Evolutionary conservation across 148 eudicot genomes (phyloP).

Genomic region (Cornus controversa): DNA sequence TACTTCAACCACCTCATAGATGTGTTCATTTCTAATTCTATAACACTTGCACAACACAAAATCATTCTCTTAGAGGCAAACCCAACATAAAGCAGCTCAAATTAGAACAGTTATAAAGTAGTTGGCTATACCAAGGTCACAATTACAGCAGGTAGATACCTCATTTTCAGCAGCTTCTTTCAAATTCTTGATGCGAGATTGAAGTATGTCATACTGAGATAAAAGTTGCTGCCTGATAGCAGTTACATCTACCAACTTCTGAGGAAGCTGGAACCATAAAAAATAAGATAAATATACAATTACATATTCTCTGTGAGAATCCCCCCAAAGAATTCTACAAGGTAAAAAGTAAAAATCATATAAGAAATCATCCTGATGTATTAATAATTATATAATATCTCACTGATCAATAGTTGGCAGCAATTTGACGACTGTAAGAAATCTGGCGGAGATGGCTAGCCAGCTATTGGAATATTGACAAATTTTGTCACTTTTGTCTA

Average conservation of each 20-base stretch:
- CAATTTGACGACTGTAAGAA: neutral
- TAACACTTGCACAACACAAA: neutral
- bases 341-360: neutral
- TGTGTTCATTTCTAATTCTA: no score
- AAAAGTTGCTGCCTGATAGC: conserved; percentile 83
- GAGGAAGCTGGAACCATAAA: conserved; percentile 61
- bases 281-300: conserved; percentile 2
- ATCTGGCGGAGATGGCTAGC: neutral
- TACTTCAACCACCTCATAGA: no score
- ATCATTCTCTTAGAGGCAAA: neutral
- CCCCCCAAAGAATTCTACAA: neutral
- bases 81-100: neutral
- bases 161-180: conserved; percentile 84
- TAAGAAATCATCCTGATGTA: neutral
- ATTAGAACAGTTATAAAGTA: neutral
- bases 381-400: neutral
- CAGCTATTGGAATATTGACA: neutral
- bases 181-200: conserved; percentile 86
- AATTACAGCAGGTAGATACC: conserved; percentile 38
- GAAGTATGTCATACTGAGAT: conserved; percentile 89
- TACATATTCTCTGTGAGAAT: neutral
- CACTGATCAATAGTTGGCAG: neutral
- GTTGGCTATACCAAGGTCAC: neutral
- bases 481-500: neutral
- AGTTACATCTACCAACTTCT: conserved; percentile 54